Evolutionary conservation across 2,329 filamentous ascomycete genomes (phyloP).

Genomic region (Alternaria metachromatica): DNA sequence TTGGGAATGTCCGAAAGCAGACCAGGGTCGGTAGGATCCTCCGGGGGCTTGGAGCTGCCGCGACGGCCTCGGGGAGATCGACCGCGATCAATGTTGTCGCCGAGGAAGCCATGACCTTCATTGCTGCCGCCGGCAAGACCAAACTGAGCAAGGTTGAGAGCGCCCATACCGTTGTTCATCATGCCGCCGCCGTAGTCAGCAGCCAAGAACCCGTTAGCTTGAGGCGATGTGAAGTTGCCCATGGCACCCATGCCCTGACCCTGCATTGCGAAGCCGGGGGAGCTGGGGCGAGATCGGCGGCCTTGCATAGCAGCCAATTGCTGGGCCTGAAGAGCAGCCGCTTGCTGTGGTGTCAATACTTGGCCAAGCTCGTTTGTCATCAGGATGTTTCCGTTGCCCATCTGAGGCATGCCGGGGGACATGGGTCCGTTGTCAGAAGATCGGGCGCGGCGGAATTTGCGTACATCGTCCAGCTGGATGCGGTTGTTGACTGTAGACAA

Average conservation of each 20-base stretch:
- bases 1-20: constrained; percentile 93
- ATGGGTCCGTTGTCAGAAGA: constrained; percentile 80
- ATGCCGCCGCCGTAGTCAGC: constrained; percentile 80
- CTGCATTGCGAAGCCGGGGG: constrained; percentile 85
- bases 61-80: constrained; percentile 90
- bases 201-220: constrained; percentile 92
- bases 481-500: constrained; percentile 98
- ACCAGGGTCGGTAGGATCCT: constrained; percentile 91
- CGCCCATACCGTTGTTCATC: constrained; percentile 73
- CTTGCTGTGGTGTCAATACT: constrained; percentile 69
- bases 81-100: constrained; percentile 88
- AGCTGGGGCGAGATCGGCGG: constrained; percentile 84
- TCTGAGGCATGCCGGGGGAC: constrained; percentile 66
- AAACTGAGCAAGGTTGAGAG: constrained; percentile 75
- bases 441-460: constrained; percentile 90
- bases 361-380: constrained; percentile 97
- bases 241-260: constrained; percentile 64
- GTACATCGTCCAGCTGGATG: constrained; percentile 93
- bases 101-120: constrained; percentile 79
- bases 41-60: constrained; percentile 95
- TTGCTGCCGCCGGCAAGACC: constrained; percentile 58
- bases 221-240: constrained; percentile 78
- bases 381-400: constrained; percentile 78
- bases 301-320: constrained; percentile 83
- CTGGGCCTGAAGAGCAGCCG: constrained; percentile 66